Percentiles rank a stretch among this genome's conserved stretches.
phyloP scores from a whole-genome alignment of 768 basidiomycete species.

The Mycena crocata region DNA sequence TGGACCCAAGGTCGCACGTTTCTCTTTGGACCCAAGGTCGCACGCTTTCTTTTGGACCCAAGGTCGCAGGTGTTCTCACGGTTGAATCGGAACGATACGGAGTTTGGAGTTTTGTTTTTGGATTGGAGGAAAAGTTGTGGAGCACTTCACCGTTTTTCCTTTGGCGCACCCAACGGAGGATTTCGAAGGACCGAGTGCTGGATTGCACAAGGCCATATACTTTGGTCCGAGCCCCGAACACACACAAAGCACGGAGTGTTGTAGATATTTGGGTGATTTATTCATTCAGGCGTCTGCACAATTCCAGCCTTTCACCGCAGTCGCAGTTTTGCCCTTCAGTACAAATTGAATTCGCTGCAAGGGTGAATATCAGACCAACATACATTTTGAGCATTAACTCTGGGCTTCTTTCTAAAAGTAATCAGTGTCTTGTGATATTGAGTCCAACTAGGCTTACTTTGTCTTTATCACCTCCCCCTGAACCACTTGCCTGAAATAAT shows the following conservation, averaged over 20 bases:
- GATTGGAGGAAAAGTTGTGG: neutral
- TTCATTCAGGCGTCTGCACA: neutral
- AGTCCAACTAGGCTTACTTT: too few relatives aligned
- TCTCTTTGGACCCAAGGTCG: neutral
- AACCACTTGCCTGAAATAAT: too few relatives aligned
- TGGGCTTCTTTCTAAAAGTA: too few relatives aligned
- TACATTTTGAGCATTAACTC: too few relatives aligned
- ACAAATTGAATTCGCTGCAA: too few relatives aligned
- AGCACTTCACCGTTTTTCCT: too few relatives aligned
- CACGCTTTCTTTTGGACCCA: neutral
- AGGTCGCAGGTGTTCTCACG: constrained; percentile 8
- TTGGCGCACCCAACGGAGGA: neutral
- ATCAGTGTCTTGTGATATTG: too few relatives aligned
- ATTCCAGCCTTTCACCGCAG: neutral
- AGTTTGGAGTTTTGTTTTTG: neutral
- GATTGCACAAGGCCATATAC: neutral
- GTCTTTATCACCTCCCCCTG: too few relatives aligned
- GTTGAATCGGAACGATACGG: constrained; percentile 12
- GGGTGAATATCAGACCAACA: too few relatives aligned
- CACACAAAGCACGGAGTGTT: constrained; percentile 4
- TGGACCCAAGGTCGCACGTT: constrained; percentile 2
- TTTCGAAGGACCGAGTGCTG: neutral
- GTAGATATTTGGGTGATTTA: constrained; percentile 3
- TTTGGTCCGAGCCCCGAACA: neutral
- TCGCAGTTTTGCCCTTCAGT: too few relatives aligned